Base-by-base conservation (phyloP, 768 basidiomycete genomes). In the Mycena metata region DNA sequence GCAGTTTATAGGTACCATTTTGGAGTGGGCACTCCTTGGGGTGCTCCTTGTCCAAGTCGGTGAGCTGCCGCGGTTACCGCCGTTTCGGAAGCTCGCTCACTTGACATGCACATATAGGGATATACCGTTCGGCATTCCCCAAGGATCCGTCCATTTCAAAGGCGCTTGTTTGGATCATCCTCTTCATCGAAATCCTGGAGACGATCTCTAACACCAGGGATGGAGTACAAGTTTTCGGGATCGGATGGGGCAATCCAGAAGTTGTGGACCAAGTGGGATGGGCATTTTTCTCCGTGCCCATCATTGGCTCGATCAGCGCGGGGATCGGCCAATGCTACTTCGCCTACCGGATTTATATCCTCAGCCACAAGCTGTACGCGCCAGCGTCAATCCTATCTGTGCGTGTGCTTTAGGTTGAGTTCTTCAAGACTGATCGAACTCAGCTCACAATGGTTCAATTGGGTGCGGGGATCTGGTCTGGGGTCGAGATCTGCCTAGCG, bases 311-410 rank as follows among this genome's bases (percentile, higher is more conserved):
- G 2, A 70, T 73, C 26, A 76, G 64, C 47, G 72, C 74, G 6
- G 66, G 43, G 0, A 51, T 74, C 11, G 75, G 74, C 15, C 75
- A 76, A 23, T 55, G 45, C 13, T 76, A 69, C 64, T 76, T 72
- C 60, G 70, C 69, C 0, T 71, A 72, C 57, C 65, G 75, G 15
- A 70, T 76, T 19, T 73, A 65, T n/a, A 59, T 54, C 23, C n/a
- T 67, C 13, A n/a, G 42, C 23, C 39, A 17, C 21, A 67, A 41
- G 7, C 1, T 41, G 21, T 67, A 55, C 11, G 15, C 55, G 12
- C 66, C 59, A 1, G 60, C 30, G 1, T 11, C 61, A 12, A 47
- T 67, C 26, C 2, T 41, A 9, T 2, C 24, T 5, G 66, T 67
- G 30, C 24, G 23, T 15, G n/a, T n/a, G 21, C 3, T 51, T 23